phyloP scores from a whole-genome alignment of 257 asterid genomes.

The Galeopsis tetrahit region DNA sequence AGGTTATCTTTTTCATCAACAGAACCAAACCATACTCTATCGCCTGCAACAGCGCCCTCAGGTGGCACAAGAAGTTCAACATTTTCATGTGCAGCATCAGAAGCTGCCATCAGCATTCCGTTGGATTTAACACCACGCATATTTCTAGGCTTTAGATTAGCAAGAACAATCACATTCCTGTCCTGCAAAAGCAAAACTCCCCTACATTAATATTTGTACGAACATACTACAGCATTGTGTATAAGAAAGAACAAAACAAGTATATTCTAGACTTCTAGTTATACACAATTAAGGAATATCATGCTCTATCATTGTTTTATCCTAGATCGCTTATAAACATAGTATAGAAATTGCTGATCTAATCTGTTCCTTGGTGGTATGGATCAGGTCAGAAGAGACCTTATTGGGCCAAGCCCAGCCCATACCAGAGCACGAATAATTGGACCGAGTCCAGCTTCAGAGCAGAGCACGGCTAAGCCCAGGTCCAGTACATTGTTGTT shows the following conservation, averaged over 20 bases:
- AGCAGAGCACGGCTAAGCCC: too few species aligned
- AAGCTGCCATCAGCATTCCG: constrained; percentile 99
- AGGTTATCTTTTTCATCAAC: constrained; percentile 64
- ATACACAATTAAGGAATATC: neutral
- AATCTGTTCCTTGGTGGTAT: neutral
- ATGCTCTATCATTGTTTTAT: neutral
- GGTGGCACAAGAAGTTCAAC: constrained; percentile 94
- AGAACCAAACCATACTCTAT: constrained; percentile 94
- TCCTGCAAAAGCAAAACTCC: constrained; percentile 52
- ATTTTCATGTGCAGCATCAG: constrained; percentile 83
- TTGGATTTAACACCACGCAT: constrained; percentile 93
- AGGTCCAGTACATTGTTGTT: too few species aligned
- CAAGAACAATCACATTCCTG: constrained; percentile 76
- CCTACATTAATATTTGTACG: constrained; percentile 14
- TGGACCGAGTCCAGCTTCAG: too few species aligned
- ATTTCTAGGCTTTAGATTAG: constrained; percentile 94
- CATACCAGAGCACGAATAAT: too few species aligned
- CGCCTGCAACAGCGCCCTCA: constrained; percentile 79
- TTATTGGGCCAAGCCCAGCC: too few species aligned
- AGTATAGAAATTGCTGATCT: neutral
- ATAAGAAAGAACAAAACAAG: constrained; percentile 1
- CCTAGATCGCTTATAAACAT: neutral
- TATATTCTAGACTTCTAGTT: neutral
- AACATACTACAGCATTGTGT: neutral
- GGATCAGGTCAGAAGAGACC: too few species aligned